These are phyloP conservation scores for Plasmodium vivax DNA, from an alignment of 169 alveolate species.

Conservation along the genomic window DNA sequence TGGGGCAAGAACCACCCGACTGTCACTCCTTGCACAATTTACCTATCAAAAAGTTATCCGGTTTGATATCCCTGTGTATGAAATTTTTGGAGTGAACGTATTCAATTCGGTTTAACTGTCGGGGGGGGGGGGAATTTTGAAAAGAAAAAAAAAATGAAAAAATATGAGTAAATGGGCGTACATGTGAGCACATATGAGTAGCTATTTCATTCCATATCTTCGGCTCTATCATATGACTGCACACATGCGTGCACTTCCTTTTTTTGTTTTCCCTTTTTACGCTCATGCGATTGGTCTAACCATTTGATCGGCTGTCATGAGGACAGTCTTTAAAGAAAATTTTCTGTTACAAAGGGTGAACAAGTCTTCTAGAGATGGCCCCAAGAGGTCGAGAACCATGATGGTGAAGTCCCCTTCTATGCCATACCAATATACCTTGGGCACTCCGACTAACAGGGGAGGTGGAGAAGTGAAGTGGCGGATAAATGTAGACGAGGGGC, in stretches of 20 bases:
- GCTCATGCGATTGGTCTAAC: constrained; percentile 45
- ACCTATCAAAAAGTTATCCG: constrained; percentile 97
- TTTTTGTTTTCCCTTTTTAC: background rate
- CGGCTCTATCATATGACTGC: background rate
- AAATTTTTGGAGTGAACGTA: constrained; percentile 95
- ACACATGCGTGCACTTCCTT: background rate
- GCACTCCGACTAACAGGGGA: constrained; percentile 90
- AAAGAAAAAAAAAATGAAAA: background rate
- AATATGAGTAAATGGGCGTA: background rate
- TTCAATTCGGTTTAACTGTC: constrained; percentile 93
- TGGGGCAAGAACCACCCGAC: background rate
- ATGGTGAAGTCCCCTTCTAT: constrained; percentile 98
- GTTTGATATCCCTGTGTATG: constrained; percentile 98
- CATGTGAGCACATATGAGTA: background rate
- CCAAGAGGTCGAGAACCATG: constrained; percentile 96
- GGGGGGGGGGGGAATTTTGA: background rate
- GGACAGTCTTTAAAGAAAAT: constrained; percentile 95
- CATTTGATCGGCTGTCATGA: constrained; percentile 97
- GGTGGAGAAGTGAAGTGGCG: background rate
- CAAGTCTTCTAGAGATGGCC: constrained; percentile 97
- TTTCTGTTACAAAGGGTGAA: constrained; percentile 95
- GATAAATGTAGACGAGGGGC: too few relatives aligned
- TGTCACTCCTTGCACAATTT: constrained; percentile 30
- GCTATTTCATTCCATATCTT: background rate
- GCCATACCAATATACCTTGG: constrained; percentile 98